A percentile compares a stretch with the other conserved stretches of the same genome.
Conservation (phyloP, 2,329 filamentous ascomycete genomes). For the Aureobasidium sp. region DNA sequence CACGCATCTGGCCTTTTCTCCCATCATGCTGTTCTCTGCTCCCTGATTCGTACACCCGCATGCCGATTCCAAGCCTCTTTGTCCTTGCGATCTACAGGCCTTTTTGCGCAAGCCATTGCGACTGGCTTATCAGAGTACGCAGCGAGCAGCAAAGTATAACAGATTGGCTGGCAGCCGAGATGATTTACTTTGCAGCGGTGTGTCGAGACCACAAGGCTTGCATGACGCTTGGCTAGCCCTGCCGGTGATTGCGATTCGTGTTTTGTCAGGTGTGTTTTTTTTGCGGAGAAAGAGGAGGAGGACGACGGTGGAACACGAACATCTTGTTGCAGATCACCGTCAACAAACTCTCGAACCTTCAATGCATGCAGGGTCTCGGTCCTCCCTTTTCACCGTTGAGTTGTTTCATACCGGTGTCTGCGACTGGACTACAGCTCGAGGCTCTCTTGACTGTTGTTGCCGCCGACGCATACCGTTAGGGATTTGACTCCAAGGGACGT, state of each 20-base stretch:
- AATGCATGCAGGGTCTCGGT: not conserved
- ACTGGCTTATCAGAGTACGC: not conserved
- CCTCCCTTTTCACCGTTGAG: not conserved
- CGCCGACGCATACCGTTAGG: not conserved
- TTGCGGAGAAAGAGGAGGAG: not conserved
- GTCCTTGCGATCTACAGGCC: not conserved
- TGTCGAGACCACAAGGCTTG: not conserved
- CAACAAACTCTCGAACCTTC: not conserved
- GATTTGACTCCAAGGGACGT: too few relatives aligned
- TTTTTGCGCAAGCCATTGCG: not conserved
- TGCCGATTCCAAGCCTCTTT: not conserved
- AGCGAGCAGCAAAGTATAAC: not conserved
- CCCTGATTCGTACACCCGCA: not conserved
- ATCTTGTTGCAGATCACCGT: not conserved
- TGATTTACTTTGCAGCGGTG: conserved; percentile 10
- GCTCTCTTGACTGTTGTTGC: not conserved
- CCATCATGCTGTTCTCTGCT: not conserved
- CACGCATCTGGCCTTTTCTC: not conserved
- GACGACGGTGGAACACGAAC: not conserved
- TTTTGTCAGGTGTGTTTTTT: too few relatives aligned
- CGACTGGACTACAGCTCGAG: not conserved
- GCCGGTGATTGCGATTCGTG: not conserved
- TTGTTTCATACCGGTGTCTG: not conserved
- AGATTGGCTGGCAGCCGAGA: not conserved
- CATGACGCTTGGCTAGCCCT: not conserved